Conservation (phyloP, 1,284 basidiomycete species). For the Veloboletus limbatus region DNA sequence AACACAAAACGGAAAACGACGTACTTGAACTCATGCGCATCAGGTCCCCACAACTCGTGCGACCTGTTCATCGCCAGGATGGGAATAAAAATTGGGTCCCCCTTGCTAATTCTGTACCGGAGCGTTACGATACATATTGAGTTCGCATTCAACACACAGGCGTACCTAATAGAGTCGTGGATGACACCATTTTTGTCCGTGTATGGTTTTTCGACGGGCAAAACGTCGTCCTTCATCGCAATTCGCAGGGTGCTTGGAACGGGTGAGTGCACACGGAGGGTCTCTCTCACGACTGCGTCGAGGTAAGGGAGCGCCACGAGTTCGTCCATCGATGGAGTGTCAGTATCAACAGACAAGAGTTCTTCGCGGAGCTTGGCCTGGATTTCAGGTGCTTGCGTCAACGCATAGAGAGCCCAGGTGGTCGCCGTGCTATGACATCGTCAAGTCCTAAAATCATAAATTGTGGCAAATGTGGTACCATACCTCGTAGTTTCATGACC, state of each 20-base stretch:
- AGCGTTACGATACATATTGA: too few relatives aligned
- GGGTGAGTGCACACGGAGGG: too few relatives aligned
- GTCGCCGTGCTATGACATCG: conserved; percentile 41
- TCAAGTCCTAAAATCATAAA: neutral
- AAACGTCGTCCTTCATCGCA: conserved; percentile 50
- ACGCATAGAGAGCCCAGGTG: too few relatives aligned
- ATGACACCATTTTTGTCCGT: conserved; percentile 42
- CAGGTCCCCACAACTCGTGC: conserved; percentile 45
- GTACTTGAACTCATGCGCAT: conserved; percentile 37
- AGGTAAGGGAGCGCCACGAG: too few relatives aligned
- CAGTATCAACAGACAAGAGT: conserved; percentile 45
- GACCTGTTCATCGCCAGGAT: conserved; percentile 40
- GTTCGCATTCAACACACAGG: too few relatives aligned
- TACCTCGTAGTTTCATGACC: conserved; percentile 81
- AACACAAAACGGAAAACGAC: neutral
- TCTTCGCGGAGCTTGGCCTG: conserved; percentile 74
- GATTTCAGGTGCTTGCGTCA: conserved; percentile 48
- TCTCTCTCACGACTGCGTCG: too few relatives aligned
- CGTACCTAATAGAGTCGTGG: conserved; percentile 29
- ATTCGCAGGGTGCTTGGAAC: conserved; percentile 56
- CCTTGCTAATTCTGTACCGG: conserved; percentile 35
- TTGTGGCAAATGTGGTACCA: neutral
- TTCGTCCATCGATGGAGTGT: too few relatives aligned
- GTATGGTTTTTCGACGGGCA: conserved; percentile 54
- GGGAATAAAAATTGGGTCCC: conserved; percentile 39